These are phyloP conservation scores for Populus nigra DNA, from an alignment of 345 rosid species.

Conservation along the genomic window DNA sequence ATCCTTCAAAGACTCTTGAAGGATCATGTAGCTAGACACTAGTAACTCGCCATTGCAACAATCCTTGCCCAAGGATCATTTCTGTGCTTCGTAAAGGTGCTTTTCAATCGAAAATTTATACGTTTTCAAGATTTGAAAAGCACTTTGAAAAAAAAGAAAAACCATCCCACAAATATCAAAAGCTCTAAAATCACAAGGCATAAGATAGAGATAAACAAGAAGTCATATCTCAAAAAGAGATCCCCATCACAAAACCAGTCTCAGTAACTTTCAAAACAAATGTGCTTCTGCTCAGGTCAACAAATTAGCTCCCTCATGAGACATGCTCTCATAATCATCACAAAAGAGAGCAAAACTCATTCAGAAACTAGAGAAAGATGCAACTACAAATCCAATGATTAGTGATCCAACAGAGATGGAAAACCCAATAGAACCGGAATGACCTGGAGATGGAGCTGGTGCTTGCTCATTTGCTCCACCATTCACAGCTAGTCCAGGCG, in stretches of 20 bases:
- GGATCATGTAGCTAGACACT: too few species aligned
- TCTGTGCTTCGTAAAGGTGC: too few species aligned
- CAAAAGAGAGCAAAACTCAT: neutral
- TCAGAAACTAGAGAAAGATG: constrained; percentile 16
- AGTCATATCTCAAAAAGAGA: too few species aligned
- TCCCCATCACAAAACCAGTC: neutral
- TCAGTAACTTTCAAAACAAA: neutral
- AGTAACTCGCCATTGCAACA: too few species aligned
- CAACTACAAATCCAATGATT: constrained; percentile 19
- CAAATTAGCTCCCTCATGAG: too few species aligned
- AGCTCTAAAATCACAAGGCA: neutral
- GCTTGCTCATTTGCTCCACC: constrained; percentile 15
- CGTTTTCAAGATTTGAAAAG: too few species aligned
- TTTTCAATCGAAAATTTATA: too few species aligned
- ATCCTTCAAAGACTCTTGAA: too few species aligned
- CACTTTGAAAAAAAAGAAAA: too few species aligned
- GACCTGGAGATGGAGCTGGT: constrained; percentile 38
- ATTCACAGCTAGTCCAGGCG: constrained; percentile 15
- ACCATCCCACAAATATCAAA: neutral
- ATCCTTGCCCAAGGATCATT: too few species aligned
- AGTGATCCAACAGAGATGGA: constrained; percentile 23
- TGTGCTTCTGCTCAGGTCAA: neutral
- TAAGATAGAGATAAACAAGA: neutral
- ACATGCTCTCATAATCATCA: neutral
- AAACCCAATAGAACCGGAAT: constrained; percentile 21